Conservation (phyloP, 108 stramenopile genomes). For the Nitzschia putrida region DNA sequence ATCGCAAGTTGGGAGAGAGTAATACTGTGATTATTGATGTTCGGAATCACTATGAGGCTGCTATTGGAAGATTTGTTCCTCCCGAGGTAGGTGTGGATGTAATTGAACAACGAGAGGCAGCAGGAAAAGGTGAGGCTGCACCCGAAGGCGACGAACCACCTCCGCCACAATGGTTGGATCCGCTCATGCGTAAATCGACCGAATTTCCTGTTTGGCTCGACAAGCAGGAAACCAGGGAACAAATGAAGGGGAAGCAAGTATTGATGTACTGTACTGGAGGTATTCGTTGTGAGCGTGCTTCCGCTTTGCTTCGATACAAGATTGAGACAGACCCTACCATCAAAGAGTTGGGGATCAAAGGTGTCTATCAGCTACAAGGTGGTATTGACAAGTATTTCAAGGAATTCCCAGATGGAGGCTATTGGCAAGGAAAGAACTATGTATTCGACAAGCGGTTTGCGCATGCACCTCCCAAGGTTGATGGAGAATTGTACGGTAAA, state of each 20-base stretch:
- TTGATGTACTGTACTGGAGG: constrained; percentile 89
- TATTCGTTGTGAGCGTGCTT: constrained; percentile 88
- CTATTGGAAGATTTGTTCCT: constrained; percentile 85
- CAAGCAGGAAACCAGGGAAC: constrained; percentile 69
- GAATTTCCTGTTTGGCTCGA: constrained; percentile 87
- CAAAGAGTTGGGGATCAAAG: constrained; percentile 67
- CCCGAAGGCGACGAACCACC: neutral
- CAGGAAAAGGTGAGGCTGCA: neutral
- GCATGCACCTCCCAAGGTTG: constrained; percentile 71
- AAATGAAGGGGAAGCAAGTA: constrained; percentile 83
- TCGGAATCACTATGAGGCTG: constrained; percentile 54
- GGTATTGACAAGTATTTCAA: constrained; percentile 89
- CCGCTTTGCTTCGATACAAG: constrained; percentile 79
- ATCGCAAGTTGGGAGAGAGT: constrained; percentile 73
- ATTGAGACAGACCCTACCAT: constrained; percentile 71
- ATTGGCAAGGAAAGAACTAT: constrained; percentile 80
- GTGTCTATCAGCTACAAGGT: constrained; percentile 88
- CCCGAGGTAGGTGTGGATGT: constrained; percentile 31
- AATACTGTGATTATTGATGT: constrained; percentile 91
- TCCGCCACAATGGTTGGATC: constrained; percentile 79
- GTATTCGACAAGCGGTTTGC: constrained; percentile 91
- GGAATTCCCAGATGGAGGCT: constrained; percentile 75
- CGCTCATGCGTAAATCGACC: constrained; percentile 87
- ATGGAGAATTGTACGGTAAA: constrained; percentile 47
- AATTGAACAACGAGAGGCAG: neutral